A percentile compares a stretch with the other conserved stretches of the same genome.
These are phyloP conservation scores for Tetrapisispora namnaoensis DNA, from an alignment of 805 yeast genomes.

Conservation along the genomic window DNA sequence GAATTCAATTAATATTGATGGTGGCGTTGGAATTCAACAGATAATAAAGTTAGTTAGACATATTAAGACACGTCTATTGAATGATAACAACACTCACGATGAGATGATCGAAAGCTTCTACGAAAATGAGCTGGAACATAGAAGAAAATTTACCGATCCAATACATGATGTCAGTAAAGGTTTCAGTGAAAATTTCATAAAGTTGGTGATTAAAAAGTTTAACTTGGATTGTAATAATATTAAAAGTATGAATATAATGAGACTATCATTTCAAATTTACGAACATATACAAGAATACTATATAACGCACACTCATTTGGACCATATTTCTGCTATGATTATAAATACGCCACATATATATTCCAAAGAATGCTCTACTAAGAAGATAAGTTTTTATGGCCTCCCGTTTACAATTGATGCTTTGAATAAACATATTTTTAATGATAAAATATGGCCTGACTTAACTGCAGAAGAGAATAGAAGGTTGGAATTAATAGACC, in stretches of 20 bases:
- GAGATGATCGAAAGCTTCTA: constrained; percentile 15
- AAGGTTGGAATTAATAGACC: constrained; percentile 10
- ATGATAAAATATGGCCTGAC: constrained; percentile 76
- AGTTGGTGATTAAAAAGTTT: not conserved
- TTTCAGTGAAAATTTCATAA: constrained; percentile 9
- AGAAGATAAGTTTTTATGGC: constrained; percentile 46
- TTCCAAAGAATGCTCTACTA: constrained; percentile 8
- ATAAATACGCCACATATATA: constrained; percentile 52
- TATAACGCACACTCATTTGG: constrained; percentile 78
- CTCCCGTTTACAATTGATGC: constrained; percentile 42
- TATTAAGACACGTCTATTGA: constrained; percentile 1
- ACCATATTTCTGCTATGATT: constrained; percentile 61
- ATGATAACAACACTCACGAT: not conserved
- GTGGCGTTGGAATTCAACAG: constrained; percentile 62
- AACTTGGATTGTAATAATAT: not conserved
- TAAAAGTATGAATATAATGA: constrained; percentile 20
- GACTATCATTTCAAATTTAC: constrained; percentile 28
- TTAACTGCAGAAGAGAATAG: constrained; percentile 26
- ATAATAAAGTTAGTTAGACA: constrained; percentile 35
- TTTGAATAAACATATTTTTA: constrained; percentile 51
- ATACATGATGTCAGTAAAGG: constrained; percentile 9
- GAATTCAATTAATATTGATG: constrained; percentile 56
- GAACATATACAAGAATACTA: constrained; percentile 36
- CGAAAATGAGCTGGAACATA: constrained; percentile 15
- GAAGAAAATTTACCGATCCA: constrained; percentile 10